Base-by-base conservation (phyloP, 2,329 filamentous ascomycete species). In the Colletotrichum orbiculare region DNA sequence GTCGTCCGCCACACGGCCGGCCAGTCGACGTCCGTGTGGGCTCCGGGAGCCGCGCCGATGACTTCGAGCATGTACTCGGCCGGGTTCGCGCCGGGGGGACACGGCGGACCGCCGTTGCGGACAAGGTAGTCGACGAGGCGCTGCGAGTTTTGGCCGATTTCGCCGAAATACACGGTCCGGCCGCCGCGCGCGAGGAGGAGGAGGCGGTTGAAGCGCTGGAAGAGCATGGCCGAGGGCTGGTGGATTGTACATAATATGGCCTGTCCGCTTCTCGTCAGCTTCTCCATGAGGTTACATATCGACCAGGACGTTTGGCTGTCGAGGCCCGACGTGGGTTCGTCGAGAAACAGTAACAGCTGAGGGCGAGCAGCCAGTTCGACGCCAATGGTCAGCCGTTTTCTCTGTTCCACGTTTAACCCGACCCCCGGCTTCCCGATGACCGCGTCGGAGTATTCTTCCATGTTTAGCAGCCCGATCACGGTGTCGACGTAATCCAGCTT, bases 361-460 rank as follows among this genome's bases (percentile, higher is more conserved):
- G 91, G 91, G 72, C 90, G 91, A 1, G 91, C 91, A n/a, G 89
- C 91, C 6, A 94, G 80, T 73, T 93, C 91, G 3, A 93, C 90
- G 72, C 89, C 91, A 65, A 93, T 93, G 0, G 91, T 93, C 12
- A 93, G 81, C 68, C 89, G 85, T 54, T 82, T 82, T 7, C 80
- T 71, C 62, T 82, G 79, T 64, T 82, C 79, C 0, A 78, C 75
- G 66, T 87, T 75, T 0, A 75, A 61, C 1, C 74, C 74, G 80
- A 91, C 88, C 56, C 89, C 89, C 6, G 87, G 84, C 39, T 89
- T 85, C 78, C 89, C 89, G 47, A 91, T 87, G n/a, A 92, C 81
- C 5, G 90, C 90, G 72, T 91, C 89, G 0, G 89, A 89, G 68
- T 90, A 91, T 66, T 91, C 89, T 64, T 86, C 76, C 59, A 84